Evolutionary conservation across 139 green algal genomes (phyloP).

Genomic region (Parachlorella kessleri): DNA sequence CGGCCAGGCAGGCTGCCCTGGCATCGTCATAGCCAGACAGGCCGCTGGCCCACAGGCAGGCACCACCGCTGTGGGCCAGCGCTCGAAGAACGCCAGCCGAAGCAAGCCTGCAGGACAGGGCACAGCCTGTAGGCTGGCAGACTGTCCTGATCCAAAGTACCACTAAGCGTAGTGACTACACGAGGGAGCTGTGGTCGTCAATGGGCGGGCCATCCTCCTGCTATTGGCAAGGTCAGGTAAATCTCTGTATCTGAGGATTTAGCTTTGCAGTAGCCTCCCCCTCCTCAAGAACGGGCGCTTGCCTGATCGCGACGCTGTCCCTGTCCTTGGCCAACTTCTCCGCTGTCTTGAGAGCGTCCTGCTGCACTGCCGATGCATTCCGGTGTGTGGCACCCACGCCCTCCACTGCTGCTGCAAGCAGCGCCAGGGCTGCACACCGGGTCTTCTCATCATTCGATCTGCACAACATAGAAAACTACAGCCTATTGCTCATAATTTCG

Average conservation of each 20-base stretch:
- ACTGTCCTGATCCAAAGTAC: too few relatives aligned
- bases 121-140: too few relatives aligned
- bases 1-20: constrained; percentile 42
- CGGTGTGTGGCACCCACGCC: constrained; percentile 61
- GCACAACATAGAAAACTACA: too few relatives aligned
- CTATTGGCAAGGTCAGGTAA: too few relatives aligned
- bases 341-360: constrained; percentile 60
- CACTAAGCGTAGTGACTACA: too few relatives aligned
- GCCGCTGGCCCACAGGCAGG: constrained; percentile 61
- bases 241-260: too few relatives aligned
- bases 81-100: constrained; percentile 49
- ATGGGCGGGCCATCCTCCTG: too few relatives aligned
- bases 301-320: too few relatives aligned
- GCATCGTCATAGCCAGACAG: constrained; percentile 57
- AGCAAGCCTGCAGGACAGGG: background rate
- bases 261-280: too few relatives aligned
- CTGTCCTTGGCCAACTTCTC: constrained; percentile 42
- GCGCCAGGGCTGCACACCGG: constrained; percentile 39
- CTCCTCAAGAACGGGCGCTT: too few relatives aligned
- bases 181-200: too few relatives aligned
- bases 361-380: constrained; percentile 50
- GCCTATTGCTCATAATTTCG: too few relatives aligned
- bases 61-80: constrained; percentile 55
- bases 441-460: background rate
- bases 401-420: constrained; percentile 64